Base-by-base conservation (phyloP, 2,329 filamentous ascomycete species). In the Stagonosporopsis cucurbitacearum region DNA sequence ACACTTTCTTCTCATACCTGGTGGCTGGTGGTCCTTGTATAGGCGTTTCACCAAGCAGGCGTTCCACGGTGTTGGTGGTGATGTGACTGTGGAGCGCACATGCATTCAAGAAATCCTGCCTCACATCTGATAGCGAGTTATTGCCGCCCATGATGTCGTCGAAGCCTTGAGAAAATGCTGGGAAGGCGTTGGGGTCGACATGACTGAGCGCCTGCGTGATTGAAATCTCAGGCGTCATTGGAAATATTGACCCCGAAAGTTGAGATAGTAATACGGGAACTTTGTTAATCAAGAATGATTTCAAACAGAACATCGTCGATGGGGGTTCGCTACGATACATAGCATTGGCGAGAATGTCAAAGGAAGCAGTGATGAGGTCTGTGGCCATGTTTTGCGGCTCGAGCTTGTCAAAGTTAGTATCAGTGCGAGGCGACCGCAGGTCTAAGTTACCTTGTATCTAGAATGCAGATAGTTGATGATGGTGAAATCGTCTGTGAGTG, bases 11-110 rank as follows among this genome's bases (percentile, higher is more conserved):
- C 42, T 84, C 82, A 65, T 92, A 92, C 54, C 88, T 88, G 4
- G 89, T 88, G 22, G 88, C 84, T 22, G 87, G 85, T 1, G 92
- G 90, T 33, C 87, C 89, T 62, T 91, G 88, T 79, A 95, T 89
- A 0, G 91, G 90, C 22, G 92, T 88, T 66, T 96, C 92, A 4
- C 92, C 92, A 2, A 97, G 79, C 9, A 99, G 83, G 4, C 85
- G 84, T 69, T 94, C 88, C 15, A 96, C 90, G 45, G 88, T 90
- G 30, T 86, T 82, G 61, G 92, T 87, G 0, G 88, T 85, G 22
- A 98, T 87, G n/a, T 99, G 80, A 0, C 88, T 87, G 73, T 98
- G 93, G 35, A 97, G 82, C 50, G 91, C 91, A 71, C 95, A 99
- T 0, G 94, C 88, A 61, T 96, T 95, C 36, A 96, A 85, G 63